Evolutionary conservation across 2,329 filamentous ascomycete genomes (phyloP), one percentile per base, ranked within the genome.

Genomic region (Verticillium alfalfae): DNA sequence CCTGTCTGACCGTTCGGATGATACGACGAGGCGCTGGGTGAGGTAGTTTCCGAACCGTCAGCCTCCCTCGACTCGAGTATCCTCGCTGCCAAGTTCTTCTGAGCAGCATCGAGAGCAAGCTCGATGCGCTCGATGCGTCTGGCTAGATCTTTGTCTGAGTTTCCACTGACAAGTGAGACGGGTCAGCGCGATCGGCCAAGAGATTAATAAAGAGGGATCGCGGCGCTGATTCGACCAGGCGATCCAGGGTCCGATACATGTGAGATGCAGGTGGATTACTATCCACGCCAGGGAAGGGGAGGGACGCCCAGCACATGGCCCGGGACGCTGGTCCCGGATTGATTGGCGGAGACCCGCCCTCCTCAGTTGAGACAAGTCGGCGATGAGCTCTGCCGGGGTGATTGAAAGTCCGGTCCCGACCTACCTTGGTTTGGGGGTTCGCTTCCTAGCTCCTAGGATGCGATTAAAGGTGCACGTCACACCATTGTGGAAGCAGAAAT

Each of bases 401-500:
- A 18, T 52, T 52, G 18, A 10, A 52, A 52, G 45, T 8, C 45
- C 18, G 45, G 45, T 52, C 45, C n/a, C 18, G 5, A 26, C 56
- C 57, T 45, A 65, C 64, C 39, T 65, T 52, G 60, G 34, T 37
- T 61, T 56, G 13, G 56, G 41, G 34, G 39, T 60, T 22, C 62
- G 39, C 38, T 65, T 62, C 62, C 62, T 62, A 45, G 60, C 56
- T 45, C 64, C 61, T 39, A 63, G 57, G 31, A 60, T 61, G 37
- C 64, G 39, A 54, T 61, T 73, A 66, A 81, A 83, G 8, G 78
- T 82, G 68, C 81, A 84, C 18, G 73, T 67, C 22, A 79, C 71
- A 60, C 74, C 70, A 64, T 82, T 80, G 67, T 82, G 78, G 58
- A 71, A 73, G 66, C 80, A 83, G 79, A 80, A 83, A 67, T 83